Conservation (phyloP, 2,329 filamentous ascomycete species). For the Fusarium mundagurra region DNA sequence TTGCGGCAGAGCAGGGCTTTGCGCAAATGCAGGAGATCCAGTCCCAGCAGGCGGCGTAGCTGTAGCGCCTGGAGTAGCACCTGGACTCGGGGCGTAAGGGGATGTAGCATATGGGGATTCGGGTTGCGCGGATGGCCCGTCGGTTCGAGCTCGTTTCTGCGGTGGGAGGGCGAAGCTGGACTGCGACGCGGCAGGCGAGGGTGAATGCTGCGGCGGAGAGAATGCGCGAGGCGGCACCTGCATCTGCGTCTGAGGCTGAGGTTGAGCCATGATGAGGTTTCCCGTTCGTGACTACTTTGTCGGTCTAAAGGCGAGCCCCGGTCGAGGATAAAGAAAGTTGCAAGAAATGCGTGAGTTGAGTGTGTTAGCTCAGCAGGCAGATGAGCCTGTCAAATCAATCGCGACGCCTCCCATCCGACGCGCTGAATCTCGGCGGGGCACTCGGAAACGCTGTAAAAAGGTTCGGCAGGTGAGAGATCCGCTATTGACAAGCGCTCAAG, state of each 20-base stretch:
- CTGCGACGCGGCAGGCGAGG: constrained; percentile 68
- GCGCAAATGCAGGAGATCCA: constrained; percentile 50
- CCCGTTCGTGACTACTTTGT: background rate
- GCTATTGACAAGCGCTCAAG: constrained; percentile 13
- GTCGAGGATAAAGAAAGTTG: constrained; percentile 11
- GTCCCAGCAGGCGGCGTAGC: constrained; percentile 53
- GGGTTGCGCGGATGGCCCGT: constrained; percentile 74
- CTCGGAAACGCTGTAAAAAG: constrained; percentile 22
- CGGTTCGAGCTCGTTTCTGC: constrained; percentile 70
- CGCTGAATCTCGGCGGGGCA: constrained; percentile 36
- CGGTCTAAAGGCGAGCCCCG: constrained; percentile 11
- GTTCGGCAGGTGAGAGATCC: constrained; percentile 1
- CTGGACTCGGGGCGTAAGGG: constrained; percentile 60
- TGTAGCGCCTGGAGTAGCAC: constrained; percentile 53
- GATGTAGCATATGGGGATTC: constrained; percentile 68
- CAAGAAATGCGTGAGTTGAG: constrained; percentile 26
- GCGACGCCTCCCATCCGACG: constrained; percentile 59
- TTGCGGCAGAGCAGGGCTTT: constrained; percentile 46
- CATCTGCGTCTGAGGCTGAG: constrained; percentile 57
- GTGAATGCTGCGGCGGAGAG: constrained; percentile 69
- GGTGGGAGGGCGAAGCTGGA: constrained; percentile 69
- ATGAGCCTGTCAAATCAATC: constrained; percentile 59
- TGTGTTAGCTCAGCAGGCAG: constrained; percentile 55
- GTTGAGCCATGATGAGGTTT: constrained; percentile 64
- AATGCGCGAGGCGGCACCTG: constrained; percentile 63